Evolutionary conservation across 208 protist genomes (phyloP).

Genomic region (Novymonas esmeraldas): DNA sequence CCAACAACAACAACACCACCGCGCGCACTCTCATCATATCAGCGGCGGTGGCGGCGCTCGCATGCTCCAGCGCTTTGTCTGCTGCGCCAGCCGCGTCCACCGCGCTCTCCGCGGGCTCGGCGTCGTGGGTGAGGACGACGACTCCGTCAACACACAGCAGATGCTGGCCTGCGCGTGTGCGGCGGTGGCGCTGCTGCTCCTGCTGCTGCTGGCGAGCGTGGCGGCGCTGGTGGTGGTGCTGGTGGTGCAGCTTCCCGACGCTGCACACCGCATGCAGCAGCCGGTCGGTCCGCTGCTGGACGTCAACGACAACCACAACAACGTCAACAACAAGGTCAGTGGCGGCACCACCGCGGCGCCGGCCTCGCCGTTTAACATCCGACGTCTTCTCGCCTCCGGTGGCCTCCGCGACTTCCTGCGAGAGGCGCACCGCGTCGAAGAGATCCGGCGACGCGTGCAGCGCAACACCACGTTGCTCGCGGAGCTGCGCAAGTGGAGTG

Average conservation of each 20-base stretch:
- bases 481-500: not conserved
- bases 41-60: not conserved
- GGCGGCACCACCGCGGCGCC: not conserved
- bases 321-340: not conserved
- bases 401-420: constrained; percentile 14
- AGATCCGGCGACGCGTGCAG: constrained; percentile 12
- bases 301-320: not conserved
- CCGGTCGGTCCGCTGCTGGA: constrained; percentile 2
- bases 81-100: constrained; percentile 10
- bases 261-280: not conserved
- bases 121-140: constrained; percentile 5
- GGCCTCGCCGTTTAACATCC: constrained; percentile 1
- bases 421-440: constrained; percentile 6
- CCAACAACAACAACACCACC: not conserved
- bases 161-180: constrained; percentile 23
- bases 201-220: constrained; percentile 15
- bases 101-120: constrained; percentile 7
- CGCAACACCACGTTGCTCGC: constrained; percentile 22
- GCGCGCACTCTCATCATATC: not conserved
- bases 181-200: constrained; percentile 5
- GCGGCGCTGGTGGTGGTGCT: constrained; percentile 11
- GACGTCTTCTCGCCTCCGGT: not conserved
- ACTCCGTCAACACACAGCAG: not conserved
- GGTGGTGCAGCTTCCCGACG: constrained; percentile 13
- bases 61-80: constrained; percentile 2